phyloP scores from a whole-genome alignment of 345 rosid genomes.

The Physaria fendleri region DNA sequence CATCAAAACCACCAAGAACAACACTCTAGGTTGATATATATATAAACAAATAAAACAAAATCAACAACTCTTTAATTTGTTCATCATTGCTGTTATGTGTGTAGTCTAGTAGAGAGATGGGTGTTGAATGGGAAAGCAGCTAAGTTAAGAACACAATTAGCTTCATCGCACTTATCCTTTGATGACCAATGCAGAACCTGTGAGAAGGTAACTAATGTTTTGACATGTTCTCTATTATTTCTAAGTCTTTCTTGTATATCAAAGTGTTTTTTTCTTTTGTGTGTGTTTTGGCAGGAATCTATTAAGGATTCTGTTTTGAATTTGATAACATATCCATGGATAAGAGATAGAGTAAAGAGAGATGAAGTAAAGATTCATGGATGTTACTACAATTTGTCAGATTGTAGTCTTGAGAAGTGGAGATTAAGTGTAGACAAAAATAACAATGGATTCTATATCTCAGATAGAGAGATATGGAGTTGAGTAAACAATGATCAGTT shows the following conservation, averaged over 20 bases:
- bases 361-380: constrained; percentile 45
- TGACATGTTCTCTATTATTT: not conserved
- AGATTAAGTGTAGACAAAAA: constrained; percentile 37
- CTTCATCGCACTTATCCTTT: constrained; percentile 55
- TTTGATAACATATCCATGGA: constrained; percentile 71
- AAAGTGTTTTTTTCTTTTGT: not conserved
- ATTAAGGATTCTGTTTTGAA: constrained; percentile 52
- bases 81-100: not conserved
- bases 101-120: constrained; percentile 79
- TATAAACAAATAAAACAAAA: not conserved
- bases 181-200: constrained; percentile 80
- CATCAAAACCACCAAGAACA: constrained; percentile 51
- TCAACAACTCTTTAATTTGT: not conserved
- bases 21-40: constrained; percentile 45
- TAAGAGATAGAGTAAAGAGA: constrained; percentile 48
- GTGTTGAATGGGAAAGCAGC: constrained; percentile 68
- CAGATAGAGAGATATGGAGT: constrained; percentile 27
- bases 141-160: constrained; percentile 54
- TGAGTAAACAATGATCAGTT: not conserved
- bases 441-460: constrained; percentile 15
- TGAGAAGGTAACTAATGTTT: constrained; percentile 56
- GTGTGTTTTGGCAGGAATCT: constrained; percentile 44
- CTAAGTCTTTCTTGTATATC: not conserved
- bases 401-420: constrained; percentile 58
- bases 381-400: constrained; percentile 58